Evolutionary conservation across 129 eudicot species (phyloP).

Genomic region (Smallanthus sonchifolius): DNA sequence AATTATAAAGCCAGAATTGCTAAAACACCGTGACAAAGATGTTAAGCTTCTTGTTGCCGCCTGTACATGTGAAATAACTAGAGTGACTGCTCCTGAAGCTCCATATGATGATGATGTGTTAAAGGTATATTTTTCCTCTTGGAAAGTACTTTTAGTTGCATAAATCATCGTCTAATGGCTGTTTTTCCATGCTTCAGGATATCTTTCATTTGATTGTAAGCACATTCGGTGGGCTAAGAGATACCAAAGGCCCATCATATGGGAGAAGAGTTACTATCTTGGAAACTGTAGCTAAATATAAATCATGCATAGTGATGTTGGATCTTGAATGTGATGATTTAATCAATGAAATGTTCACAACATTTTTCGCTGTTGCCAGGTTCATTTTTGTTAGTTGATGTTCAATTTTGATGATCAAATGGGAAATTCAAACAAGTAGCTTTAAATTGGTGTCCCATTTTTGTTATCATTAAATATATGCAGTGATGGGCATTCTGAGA

Average conservation of each 20-base stretch:
- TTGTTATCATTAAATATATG: slow-evolving; percentile 14
- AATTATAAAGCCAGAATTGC: slow-evolving; percentile 72
- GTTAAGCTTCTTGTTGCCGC: slow-evolving; percentile 90
- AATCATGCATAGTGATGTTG: slow-evolving; percentile 94
- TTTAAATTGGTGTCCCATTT: not conserved
- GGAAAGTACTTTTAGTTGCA: not conserved
- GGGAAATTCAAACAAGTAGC: slow-evolving; percentile 6
- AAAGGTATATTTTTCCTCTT: slow-evolving; percentile 45
- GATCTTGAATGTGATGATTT: slow-evolving; percentile 98
- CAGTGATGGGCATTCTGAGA: slow-evolving; percentile 88
- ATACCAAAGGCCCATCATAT: slow-evolving; percentile 69
- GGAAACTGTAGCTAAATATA: slow-evolving; percentile 92
- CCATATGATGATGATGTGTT: slow-evolving; percentile 81
- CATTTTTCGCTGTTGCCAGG: slow-evolving; percentile 89
- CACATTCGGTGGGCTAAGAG: slow-evolving; percentile 84
- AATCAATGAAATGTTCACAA: slow-evolving; percentile 71
- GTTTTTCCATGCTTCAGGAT: slow-evolving; percentile 49
- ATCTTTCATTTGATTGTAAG: slow-evolving; percentile 74
- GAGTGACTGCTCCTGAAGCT: slow-evolving; percentile 97
- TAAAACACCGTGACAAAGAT: slow-evolving; percentile 86
- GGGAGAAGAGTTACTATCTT: slow-evolving; percentile 87
- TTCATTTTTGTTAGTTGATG: slow-evolving; percentile 24
- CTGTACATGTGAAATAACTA: slow-evolving; percentile 86
- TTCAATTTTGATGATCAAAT: slow-evolving; percentile 4
- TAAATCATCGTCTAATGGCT: not conserved